Evolutionary conservation across 75 land plant species (phyloP), one percentile per base, ranked within the genome.

Genomic region (Larix kaempferi): DNA sequence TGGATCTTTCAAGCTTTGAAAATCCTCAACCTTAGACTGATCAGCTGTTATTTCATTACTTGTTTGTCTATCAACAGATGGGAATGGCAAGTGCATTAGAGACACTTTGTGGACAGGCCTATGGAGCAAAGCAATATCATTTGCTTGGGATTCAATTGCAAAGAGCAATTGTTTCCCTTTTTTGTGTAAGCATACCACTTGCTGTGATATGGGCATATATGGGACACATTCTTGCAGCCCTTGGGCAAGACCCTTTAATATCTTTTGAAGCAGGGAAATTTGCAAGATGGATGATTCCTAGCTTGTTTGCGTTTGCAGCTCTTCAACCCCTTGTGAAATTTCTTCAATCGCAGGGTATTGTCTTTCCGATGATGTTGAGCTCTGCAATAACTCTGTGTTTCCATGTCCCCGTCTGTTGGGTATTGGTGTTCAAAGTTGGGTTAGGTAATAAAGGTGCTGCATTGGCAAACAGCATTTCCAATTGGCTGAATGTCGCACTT

Each of bases 41-140:
- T 49, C 12, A 49, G 1, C 54, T 49, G 11, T 49, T 10, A 10
- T 49, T 49, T 49, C 12, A 10, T 49, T 49, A 49, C 11, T 49
- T 10, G 12, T 49, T 11, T 49, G 54, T 49, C 54, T 49, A 49
- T 49, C 12, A 11, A 49, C 54, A 49, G 54, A 49, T 49, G 54
- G 54, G 54, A 10, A 49, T 49, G 54, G 54, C 54, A 49, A 10
- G 54, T 49, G 54, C 54, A 49, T 69, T 94, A 79, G 98, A 92
- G 55, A 94, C 98, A n/a, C 80, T 94, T 12, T 92, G 93, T 54
- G 98, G 95, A 11, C 95, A 93, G 77, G 89, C 98, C n/a, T 93
- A 78, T 78, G 95, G 98, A 64, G 98, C 95, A 74, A 88, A 84
- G 56, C 92, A 94, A 73, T 90, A 92, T 75, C 88, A 88, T 74